Evolutionary conservation across 805 yeast species (phyloP).

Genomic region (Suhomyces faveliae): DNA sequence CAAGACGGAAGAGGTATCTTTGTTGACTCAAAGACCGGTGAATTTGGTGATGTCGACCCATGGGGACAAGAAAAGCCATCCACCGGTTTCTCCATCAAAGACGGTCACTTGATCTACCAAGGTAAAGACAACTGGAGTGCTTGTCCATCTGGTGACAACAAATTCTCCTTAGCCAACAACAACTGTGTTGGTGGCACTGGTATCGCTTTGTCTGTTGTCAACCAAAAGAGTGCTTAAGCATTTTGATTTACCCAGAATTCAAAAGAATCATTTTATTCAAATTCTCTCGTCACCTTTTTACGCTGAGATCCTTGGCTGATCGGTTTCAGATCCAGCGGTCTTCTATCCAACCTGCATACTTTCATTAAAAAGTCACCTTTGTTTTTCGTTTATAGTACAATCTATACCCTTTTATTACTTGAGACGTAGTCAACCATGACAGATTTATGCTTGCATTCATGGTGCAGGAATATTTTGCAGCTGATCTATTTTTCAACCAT

Average conservation of each 20-base stretch:
- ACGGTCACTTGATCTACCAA: conserved; percentile 36
- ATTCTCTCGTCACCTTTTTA: neutral
- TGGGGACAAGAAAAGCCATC: conserved; percentile 32
- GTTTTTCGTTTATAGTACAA: neutral
- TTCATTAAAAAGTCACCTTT: neutral
- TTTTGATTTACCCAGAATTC: neutral
- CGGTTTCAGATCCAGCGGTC: neutral
- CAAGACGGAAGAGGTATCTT: conserved; percentile 29
- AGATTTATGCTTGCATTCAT: conserved; percentile 1
- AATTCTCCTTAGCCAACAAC: conserved; percentile 24
- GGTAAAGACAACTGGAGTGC: conserved; percentile 38
- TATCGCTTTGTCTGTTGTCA: conserved; percentile 23
- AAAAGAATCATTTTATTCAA: neutral
- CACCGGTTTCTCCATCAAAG: conserved; percentile 37
- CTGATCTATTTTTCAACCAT: neutral
- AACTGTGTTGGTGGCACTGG: conserved; percentile 30
- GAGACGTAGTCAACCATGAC: neutral
- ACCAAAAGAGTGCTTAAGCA: conserved; percentile 2
- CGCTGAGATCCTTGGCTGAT: neutral
- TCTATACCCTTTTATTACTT: neutral
- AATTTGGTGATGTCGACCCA: conserved; percentile 33
- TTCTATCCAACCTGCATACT: neutral
- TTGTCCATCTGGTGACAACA: conserved; percentile 30
- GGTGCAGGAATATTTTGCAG: neutral
- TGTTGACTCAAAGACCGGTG: conserved; percentile 30